phyloP scores from a whole-genome alignment of 257 asterid species.

The Rehmannia glutinosa region DNA sequence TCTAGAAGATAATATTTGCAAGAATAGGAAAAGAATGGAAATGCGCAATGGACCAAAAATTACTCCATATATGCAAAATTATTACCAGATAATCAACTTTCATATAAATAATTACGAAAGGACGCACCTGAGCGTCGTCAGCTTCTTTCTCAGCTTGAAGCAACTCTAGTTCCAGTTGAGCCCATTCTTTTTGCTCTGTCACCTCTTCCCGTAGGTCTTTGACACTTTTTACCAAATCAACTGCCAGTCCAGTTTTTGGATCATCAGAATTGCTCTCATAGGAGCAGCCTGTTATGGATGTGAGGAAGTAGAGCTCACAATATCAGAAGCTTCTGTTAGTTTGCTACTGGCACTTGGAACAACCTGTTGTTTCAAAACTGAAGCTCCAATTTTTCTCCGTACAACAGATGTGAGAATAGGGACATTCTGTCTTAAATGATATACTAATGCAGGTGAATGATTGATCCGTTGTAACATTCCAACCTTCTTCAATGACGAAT shows the following conservation, averaged over 20 bases:
- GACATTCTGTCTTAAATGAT: not conserved
- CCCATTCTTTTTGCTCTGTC: too few species aligned
- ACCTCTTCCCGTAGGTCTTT: slow-evolving; percentile 9
- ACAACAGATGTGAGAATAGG: not conserved
- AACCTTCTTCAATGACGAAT: not conserved
- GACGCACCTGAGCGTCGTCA: too few species aligned
- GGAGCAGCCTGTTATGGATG: too few species aligned
- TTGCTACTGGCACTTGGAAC: too few species aligned
- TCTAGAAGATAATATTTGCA: not conserved
- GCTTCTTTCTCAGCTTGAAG: too few species aligned
- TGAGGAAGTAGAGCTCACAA: not conserved
- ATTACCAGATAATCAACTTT: not conserved
- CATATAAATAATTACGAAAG: too few species aligned
- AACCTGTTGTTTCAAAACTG: not conserved
- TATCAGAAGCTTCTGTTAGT: not conserved
- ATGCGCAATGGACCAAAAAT: not conserved
- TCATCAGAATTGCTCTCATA: too few species aligned
- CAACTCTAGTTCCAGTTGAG: slow-evolving; percentile 22
- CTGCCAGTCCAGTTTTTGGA: not conserved
- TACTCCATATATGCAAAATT: not conserved
- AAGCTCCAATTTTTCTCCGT: not conserved
- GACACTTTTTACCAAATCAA: not conserved
- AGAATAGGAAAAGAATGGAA: not conserved
- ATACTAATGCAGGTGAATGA: not conserved
- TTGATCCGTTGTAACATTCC: not conserved